A percentile compares a stretch with the other conserved stretches of the same genome.
These are phyloP conservation scores for Solanum aculeatissimum DNA, from an alignment of 305 asterid genomes.

Conservation along the genomic window DNA sequence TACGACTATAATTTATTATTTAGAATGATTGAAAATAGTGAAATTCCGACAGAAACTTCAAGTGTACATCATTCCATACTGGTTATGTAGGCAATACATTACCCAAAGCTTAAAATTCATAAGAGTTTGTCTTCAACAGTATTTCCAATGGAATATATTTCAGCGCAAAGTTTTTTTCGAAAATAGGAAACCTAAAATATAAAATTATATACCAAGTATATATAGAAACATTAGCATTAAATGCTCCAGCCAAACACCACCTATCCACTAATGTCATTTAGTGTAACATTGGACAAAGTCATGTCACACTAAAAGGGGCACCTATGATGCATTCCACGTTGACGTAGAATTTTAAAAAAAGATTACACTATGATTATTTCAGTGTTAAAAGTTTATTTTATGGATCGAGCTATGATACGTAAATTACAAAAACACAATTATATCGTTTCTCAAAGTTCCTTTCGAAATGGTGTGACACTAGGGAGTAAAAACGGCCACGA, in stretches of 20 bases:
- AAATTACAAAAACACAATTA: background rate
- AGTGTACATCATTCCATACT: background rate
- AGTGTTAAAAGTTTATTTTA: background rate
- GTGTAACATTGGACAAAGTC: slow-evolving; percentile 15
- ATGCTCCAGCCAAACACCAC: slow-evolving; percentile 17
- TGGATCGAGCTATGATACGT: background rate
- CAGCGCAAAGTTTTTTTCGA: background rate
- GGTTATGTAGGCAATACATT: background rate
- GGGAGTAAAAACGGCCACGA: background rate
- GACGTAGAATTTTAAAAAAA: background rate
- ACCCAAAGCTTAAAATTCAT: background rate
- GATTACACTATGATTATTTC: too few relatives aligned
- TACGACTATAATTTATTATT: background rate
- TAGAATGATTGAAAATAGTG: background rate
- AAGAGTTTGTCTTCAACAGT: background rate
- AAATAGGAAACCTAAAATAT: background rate
- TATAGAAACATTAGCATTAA: background rate
- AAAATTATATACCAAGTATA: background rate
- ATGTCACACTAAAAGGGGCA: background rate
- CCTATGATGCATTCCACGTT: background rate
- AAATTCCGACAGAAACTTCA: background rate
- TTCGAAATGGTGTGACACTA: background rate
- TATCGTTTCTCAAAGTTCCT: background rate
- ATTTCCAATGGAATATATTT: slow-evolving; percentile 1
- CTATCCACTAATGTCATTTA: slow-evolving; percentile 16